Conservation (phyloP, 2,329 filamentous ascomycete genomes). For the Colletotrichum lindemuthianum region DNA sequence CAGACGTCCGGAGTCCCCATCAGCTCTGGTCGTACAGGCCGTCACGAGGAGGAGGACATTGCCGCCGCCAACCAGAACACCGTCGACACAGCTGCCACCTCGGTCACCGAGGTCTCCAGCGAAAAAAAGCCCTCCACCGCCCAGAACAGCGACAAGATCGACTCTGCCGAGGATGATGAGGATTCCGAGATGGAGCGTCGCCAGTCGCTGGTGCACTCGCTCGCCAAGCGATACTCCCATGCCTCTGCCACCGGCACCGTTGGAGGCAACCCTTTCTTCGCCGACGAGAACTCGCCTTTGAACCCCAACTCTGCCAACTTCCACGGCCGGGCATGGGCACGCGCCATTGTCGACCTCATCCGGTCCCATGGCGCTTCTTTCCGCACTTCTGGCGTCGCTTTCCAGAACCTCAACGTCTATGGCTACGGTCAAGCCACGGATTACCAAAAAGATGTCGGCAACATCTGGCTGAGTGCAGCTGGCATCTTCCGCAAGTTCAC, state of each 20-base stretch:
- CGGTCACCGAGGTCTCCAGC: constrained; percentile 48
- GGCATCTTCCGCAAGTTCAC: constrained; percentile 59
- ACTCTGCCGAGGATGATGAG: constrained; percentile 50
- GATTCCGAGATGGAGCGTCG: constrained; percentile 60
- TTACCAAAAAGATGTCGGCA: constrained; percentile 75
- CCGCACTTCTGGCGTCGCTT: constrained; percentile 71
- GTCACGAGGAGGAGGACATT: constrained; percentile 43
- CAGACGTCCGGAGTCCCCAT: constrained; percentile 53
- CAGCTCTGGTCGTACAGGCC: constrained; percentile 38
- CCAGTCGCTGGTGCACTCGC: constrained; percentile 62
- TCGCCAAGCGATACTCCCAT: constrained; percentile 62
- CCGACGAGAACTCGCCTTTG: constrained; percentile 60
- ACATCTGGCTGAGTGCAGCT: constrained; percentile 64
- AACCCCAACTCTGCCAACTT: constrained; percentile 66
- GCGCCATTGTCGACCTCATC: constrained; percentile 64
- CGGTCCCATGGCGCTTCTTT: constrained; percentile 63
- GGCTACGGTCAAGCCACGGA: constrained; percentile 75
- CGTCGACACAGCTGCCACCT: constrained; percentile 48
- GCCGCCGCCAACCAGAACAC: constrained; percentile 41
- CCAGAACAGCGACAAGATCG: constrained; percentile 40
- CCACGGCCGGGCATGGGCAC: constrained; percentile 67
- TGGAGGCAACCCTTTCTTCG: constrained; percentile 61
- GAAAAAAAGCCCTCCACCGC: constrained; percentile 28
- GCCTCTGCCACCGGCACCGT: constrained; percentile 50
- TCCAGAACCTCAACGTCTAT: constrained; percentile 74